Base-by-base conservation (phyloP, 2,329 filamentous ascomycete species). In the Alternaria incomplexa region DNA sequence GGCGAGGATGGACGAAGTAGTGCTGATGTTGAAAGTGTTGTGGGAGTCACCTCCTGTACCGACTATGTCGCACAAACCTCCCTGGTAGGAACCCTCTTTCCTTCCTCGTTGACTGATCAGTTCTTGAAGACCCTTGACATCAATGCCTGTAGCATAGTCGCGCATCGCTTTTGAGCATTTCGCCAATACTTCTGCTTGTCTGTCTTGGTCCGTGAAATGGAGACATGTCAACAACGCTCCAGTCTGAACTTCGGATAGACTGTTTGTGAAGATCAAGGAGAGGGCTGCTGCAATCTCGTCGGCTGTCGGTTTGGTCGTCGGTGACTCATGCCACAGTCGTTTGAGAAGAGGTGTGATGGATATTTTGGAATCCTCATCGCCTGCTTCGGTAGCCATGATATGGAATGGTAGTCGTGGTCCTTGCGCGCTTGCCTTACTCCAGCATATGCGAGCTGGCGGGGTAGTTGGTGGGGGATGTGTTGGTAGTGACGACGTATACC, bases 21-120 rank as follows among this genome's bases (percentile, higher is more conserved):
- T 99, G 72, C 91, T 96, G 78, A 99, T 95, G 81, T 99, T 99
- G 88, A 97, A 99, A 32, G 96, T 99, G 80, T 97, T 93, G 85
- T 98, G 94, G 20, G 91, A 91, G 83, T 99, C 96, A 76, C 96
- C 96, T 69, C 96, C 96, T 8, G 96, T 99, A 71, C 96, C 96
- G 62, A 99, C 96, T 78, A 99, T 98, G 80, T 99, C 96, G 79
- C 94, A 90, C 77, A 99, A 82, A 5, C 95, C 95, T 66, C 96
- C 96, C 11, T 83, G 77, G 79, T 99, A 99, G 9, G 81, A 82
- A 8, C 94, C 94, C 74, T 93, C 90, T 57, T 86, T 86, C 71
- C 85, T 86, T 12, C 86, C 87, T 58, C 87, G 86, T 59, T 82
- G 80, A 63, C 86, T 83, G 40, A 97, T 84, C 22, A 91, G 85